Percentiles rank a stretch among this genome's conserved stretches.
phyloP scores from a whole-genome alignment of 2,329 filamentous ascomycete species.

The Fusarium paranaense region DNA sequence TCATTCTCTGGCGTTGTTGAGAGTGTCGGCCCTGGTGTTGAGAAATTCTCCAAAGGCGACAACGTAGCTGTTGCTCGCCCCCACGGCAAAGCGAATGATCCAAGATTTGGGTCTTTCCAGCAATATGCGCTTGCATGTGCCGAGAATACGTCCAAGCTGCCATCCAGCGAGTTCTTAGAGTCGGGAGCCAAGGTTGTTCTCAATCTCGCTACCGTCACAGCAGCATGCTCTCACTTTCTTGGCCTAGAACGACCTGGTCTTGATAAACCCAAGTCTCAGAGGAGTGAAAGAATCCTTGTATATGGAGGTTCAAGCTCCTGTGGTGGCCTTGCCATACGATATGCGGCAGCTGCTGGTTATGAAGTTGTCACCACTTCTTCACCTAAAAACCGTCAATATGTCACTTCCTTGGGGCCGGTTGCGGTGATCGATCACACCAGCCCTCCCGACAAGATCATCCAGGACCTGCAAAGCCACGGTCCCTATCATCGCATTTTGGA shows the following conservation, averaged over 20 bases:
- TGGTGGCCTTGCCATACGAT: not conserved
- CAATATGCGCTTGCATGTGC: not conserved
- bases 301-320: not conserved
- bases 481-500: not conserved
- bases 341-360: not conserved
- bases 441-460: not conserved
- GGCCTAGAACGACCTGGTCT: not conserved
- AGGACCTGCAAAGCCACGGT: not conserved
- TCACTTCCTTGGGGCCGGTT: not conserved
- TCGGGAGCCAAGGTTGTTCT: not conserved
- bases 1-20: not conserved
- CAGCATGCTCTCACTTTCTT: not conserved
- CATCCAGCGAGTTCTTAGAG: not conserved
- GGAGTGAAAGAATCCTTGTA: not conserved
- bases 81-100: not conserved
- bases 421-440: not conserved
- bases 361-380: conserved; percentile 1
- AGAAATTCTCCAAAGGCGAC: not conserved
- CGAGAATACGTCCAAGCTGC: not conserved
- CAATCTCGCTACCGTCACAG: not conserved
- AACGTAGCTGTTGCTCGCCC: not conserved
- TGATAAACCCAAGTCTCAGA: not conserved
- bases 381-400: not conserved
- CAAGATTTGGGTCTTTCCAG: not conserved
- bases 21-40: not conserved